A percentile compares a stretch with the other conserved stretches of the same genome.
phyloP scores from a whole-genome alignment of 495 filamentous ascomycete species.

The Penicillium parvum region DNA sequence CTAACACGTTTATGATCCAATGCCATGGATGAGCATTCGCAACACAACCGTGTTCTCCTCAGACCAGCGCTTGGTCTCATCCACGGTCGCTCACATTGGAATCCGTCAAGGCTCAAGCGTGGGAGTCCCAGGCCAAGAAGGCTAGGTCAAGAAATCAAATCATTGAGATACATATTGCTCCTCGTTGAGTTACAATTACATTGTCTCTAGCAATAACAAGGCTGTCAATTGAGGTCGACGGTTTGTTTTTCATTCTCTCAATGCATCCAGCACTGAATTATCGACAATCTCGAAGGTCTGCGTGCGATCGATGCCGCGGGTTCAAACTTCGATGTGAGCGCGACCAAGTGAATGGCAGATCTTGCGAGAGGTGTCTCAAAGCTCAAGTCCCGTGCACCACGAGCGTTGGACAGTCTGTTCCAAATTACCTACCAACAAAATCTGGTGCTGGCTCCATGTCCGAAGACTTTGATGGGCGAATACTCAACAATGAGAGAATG shows the following conservation, averaged over 20 bases:
- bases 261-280: conserved; percentile 23
- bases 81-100: conserved; percentile 8
- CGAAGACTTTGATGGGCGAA: neutral
- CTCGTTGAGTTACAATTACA: neutral
- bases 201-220: neutral
- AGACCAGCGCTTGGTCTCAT: conserved; percentile 6
- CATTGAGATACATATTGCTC: neutral
- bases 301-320: conserved; percentile 41
- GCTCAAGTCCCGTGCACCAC: conserved; percentile 26
- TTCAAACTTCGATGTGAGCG: conserved; percentile 38
- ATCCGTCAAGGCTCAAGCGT: neutral
- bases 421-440: conserved; percentile 4
- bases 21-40: conserved; percentile 7
- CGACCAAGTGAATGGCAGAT: conserved; percentile 24
- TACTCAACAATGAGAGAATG: neutral
- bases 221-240: neutral
- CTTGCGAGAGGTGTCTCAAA: conserved; percentile 28
- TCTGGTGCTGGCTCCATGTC: neutral
- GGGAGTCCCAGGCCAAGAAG: neutral
- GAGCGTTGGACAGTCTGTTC: conserved; percentile 14
- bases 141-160: neutral
- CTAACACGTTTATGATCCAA: neutral
- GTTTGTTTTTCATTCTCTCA: too few species aligned
- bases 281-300: conserved; percentile 32
- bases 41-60: conserved; percentile 6